Evolutionary conservation across 805 yeast species (phyloP).

Genomic region (Kodamaea lidongshanica): DNA sequence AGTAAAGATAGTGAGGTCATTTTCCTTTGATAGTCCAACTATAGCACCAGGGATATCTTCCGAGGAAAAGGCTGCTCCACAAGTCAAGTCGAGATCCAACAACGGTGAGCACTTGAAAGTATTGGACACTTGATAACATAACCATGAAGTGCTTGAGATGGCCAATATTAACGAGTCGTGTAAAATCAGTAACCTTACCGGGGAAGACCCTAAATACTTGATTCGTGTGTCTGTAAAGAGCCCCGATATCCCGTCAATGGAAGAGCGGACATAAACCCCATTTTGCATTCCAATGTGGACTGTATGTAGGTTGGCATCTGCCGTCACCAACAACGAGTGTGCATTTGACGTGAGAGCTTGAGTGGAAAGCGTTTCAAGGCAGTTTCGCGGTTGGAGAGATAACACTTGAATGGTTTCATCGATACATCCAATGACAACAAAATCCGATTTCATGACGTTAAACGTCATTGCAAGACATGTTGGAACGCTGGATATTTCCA

Average conservation of each 20-base stretch:
- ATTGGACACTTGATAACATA: constrained; percentile 27
- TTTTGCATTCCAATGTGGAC: constrained; percentile 78
- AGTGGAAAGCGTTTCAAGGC: constrained; percentile 54
- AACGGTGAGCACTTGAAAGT: constrained; percentile 45
- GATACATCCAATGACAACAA: constrained; percentile 63
- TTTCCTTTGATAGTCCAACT: constrained; percentile 52
- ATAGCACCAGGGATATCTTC: constrained; percentile 60
- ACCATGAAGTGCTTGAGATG: constrained; percentile 50
- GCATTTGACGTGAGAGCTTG: constrained; percentile 57
- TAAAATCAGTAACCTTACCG: constrained; percentile 34
- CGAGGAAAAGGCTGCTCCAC: constrained; percentile 51
- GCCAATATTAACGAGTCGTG: constrained; percentile 36
- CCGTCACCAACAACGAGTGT: constrained; percentile 20
- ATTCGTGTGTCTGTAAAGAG: constrained; percentile 53
- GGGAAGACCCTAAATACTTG: constrained; percentile 66
- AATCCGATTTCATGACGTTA: constrained; percentile 36
- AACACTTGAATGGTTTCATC: constrained; percentile 67
- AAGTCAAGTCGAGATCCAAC: constrained; percentile 34
- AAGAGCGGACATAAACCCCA: constrained; percentile 70
- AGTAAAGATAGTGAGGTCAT: constrained; percentile 47
- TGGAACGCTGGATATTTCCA: constrained; percentile 47
- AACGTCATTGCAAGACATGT: constrained; percentile 40
- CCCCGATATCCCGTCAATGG: constrained; percentile 55
- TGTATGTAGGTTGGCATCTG: constrained; percentile 18
- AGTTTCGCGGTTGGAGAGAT: constrained; percentile 52